These are phyloP conservation scores for Lenwebbia sp. DNA, from an alignment of 345 rosid genomes.

Conservation along the genomic window DNA sequence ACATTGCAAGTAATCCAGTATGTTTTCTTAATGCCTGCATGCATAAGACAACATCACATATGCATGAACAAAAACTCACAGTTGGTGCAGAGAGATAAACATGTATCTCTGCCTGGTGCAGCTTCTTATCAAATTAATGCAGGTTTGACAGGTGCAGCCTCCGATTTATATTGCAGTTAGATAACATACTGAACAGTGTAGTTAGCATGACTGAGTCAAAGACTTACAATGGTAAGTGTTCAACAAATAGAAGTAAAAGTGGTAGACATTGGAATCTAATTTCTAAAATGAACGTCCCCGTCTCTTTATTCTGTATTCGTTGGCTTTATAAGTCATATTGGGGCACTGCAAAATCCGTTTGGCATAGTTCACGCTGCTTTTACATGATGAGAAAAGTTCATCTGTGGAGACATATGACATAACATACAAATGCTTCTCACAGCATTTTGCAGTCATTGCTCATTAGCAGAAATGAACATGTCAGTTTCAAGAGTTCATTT, in stretches of 20 bases:
- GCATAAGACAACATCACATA: background rate
- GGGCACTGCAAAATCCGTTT: background rate
- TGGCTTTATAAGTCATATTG: background rate
- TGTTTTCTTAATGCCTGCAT: slow-evolving; percentile 56
- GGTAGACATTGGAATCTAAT: background rate
- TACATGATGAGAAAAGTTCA: background rate
- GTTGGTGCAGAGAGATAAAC: background rate
- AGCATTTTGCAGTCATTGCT: background rate
- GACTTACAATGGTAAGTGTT: background rate
- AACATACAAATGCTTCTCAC: background rate
- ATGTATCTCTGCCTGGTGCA: background rate
- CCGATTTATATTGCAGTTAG: background rate
- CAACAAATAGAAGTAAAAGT: background rate
- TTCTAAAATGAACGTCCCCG: no score
- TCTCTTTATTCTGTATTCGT: background rate
- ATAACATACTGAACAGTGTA: background rate
- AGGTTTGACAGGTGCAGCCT: background rate
- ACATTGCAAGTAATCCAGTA: slow-evolving; percentile 84
- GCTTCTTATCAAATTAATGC: background rate
- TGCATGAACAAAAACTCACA: background rate
- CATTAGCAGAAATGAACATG: background rate
- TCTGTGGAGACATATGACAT: background rate
- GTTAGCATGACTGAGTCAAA: background rate
- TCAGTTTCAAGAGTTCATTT: background rate
- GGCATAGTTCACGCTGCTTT: background rate